A percentile compares a stretch with the other conserved stretches of the same genome.
These are phyloP conservation scores for Tilletiaria anomala DNA, from an alignment of 1,284 basidiomycete species.

Conservation along the genomic window DNA sequence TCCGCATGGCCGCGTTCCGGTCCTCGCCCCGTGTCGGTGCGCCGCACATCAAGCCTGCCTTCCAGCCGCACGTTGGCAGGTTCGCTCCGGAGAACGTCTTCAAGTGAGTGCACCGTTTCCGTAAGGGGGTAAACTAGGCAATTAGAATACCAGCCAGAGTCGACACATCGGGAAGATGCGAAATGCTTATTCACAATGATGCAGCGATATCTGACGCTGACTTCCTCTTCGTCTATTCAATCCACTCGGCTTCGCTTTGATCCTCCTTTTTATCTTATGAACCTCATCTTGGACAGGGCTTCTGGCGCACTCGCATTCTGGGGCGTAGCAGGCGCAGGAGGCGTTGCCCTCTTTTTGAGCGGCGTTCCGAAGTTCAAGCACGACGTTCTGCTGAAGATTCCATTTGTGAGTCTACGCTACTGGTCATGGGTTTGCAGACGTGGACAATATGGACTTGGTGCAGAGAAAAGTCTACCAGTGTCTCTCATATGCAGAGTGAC, in stretches of 20 bases:
- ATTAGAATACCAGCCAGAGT: no score
- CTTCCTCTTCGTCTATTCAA: no score
- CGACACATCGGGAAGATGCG: no score
- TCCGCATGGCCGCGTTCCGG: conserved; percentile 2
- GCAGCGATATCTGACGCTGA: no score
- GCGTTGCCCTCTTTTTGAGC: conserved; percentile 26
- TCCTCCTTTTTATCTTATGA: no score
- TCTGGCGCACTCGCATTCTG: conserved; percentile 28
- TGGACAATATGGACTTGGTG: not conserved
- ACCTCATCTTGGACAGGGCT: no score
- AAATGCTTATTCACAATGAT: no score
- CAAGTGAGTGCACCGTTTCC: conserved; percentile 15
- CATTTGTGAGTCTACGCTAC: conserved; percentile 11
- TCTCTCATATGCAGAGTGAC: not conserved
- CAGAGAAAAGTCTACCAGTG: not conserved
- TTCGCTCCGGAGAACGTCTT: conserved; percentile 9
- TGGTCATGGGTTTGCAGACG: not conserved
- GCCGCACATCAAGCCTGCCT: conserved; percentile 13
- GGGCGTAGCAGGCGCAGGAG: conserved; percentile 25
- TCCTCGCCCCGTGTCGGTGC: conserved; percentile 1
- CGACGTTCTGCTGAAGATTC: conserved; percentile 28
- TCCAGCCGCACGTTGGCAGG: conserved; percentile 28
- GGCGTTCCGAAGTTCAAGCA: conserved; percentile 28
- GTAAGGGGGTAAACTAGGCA: no score
- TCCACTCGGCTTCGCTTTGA: no score